Evolutionary conservation across 2,329 filamentous ascomycete species (phyloP).

Genomic region (Beauveria sp.): DNA sequence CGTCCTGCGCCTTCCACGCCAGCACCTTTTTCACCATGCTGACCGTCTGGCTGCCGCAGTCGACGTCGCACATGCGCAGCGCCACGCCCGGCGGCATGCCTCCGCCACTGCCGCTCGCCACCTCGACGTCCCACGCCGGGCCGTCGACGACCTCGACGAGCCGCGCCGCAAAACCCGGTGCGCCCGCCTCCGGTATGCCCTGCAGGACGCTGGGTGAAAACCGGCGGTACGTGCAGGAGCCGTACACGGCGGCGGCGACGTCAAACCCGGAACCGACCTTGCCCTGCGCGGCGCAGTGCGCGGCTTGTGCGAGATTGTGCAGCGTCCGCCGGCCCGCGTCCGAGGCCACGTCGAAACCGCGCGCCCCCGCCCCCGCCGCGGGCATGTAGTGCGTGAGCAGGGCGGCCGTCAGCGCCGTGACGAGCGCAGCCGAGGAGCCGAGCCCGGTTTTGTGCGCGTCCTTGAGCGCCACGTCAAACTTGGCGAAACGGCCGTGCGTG

Average conservation of each 20-base stretch:
- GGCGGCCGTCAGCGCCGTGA: conserved; percentile 76
- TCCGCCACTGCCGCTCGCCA: conserved; percentile 62
- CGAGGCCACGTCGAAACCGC: conserved; percentile 48
- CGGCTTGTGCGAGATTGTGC: conserved; percentile 89
- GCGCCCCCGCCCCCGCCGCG: conserved; percentile 12
- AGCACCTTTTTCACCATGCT: conserved; percentile 93
- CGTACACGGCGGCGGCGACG: conserved; percentile 86
- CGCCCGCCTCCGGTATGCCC: conserved; percentile 57
- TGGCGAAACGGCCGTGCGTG: conserved; percentile 54
- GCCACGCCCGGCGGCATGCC: conserved; percentile 65
- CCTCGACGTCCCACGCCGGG: conserved; percentile 70
- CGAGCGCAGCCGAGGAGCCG: conserved; percentile 87
- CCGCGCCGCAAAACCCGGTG: conserved; percentile 56
- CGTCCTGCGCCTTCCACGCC: conserved; percentile 64
- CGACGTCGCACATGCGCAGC: conserved; percentile 90
- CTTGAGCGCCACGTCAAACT: conserved; percentile 67
- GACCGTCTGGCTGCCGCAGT: conserved; percentile 87
- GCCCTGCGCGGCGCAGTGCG: conserved; percentile 92
- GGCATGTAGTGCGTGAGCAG: conserved; percentile 71
- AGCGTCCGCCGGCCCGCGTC: conserved; percentile 52
- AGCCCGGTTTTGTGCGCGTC: conserved; percentile 92
- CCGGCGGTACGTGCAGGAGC: conserved; percentile 83
- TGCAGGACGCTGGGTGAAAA: conserved; percentile 76
- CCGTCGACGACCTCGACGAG: conserved; percentile 62
- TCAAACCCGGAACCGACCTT: conserved; percentile 97